Conservation (phyloP, 805 yeast species). For the Suhomyces sp. region DNA sequence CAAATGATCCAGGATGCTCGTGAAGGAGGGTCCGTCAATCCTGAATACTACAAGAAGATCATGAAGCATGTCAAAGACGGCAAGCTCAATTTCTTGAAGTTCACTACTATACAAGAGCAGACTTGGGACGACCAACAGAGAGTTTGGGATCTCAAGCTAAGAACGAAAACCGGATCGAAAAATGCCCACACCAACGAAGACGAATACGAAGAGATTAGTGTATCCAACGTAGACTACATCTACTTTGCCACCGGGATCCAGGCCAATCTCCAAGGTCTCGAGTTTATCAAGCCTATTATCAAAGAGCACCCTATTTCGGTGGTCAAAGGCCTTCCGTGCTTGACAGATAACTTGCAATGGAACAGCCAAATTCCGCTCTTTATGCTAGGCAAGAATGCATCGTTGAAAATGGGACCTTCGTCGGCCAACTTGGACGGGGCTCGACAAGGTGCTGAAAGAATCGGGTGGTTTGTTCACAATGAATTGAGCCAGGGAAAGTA, state of each 20-base stretch:
- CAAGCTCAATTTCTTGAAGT: constrained; percentile 24
- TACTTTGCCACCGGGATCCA: constrained; percentile 43
- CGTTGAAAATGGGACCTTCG: constrained; percentile 42
- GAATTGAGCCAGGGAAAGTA: constrained; percentile 11
- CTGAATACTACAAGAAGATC: constrained; percentile 37
- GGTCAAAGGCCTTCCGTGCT: constrained; percentile 40
- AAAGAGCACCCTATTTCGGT: constrained; percentile 26
- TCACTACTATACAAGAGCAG: constrained; percentile 24
- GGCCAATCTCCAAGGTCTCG: constrained; percentile 26
- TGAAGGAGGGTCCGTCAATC: constrained; percentile 47
- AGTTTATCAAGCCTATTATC: constrained; percentile 28
- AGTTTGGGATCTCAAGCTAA: constrained; percentile 23
- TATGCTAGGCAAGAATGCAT: constrained; percentile 43
- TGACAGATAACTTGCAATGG: constrained; percentile 46
- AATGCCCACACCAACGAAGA: constrained; percentile 7
- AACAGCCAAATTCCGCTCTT: constrained; percentile 36
- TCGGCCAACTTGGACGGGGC: constrained; percentile 49
- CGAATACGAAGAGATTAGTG: background rate
- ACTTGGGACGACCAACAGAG: constrained; percentile 22
- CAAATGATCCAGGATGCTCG: constrained; percentile 42
- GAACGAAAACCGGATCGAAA: constrained; percentile 4
- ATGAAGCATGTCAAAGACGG: constrained; percentile 30
- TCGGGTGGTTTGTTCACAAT: constrained; percentile 36
- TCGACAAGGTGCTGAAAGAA: constrained; percentile 43
- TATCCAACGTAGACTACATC: constrained; percentile 28